Evolutionary conservation across 2,329 filamentous ascomycete genomes (phyloP).

Genomic region (Microdochium bolleyi): DNA sequence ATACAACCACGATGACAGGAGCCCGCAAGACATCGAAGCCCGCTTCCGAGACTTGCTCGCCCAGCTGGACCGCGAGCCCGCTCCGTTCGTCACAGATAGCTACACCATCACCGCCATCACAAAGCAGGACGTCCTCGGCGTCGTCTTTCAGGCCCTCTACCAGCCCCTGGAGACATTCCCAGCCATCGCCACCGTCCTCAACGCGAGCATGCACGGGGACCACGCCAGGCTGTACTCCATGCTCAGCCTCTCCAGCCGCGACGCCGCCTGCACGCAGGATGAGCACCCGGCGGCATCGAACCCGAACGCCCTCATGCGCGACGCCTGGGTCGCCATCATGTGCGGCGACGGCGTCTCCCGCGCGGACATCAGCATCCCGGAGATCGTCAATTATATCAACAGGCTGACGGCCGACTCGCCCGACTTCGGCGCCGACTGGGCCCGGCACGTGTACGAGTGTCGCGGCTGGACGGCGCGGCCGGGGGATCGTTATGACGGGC

Average conservation of each 20-base stretch:
- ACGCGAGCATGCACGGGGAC: constrained; percentile 19
- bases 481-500: constrained; percentile 29
- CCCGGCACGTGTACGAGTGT: constrained; percentile 29
- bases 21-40: constrained; percentile 16
- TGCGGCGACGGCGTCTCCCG: constrained; percentile 26
- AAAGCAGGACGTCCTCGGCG: constrained; percentile 17
- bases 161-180: constrained; percentile 12
- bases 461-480: constrained; percentile 26
- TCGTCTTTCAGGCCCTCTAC: constrained; percentile 22
- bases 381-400: constrained; percentile 20
- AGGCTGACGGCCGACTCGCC: constrained; percentile 16
- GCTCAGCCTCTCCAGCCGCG: background rate
- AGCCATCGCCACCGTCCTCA: constrained; percentile 9
- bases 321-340: constrained; percentile 16
- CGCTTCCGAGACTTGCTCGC: constrained; percentile 23
- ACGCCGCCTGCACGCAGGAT: too few relatives aligned
- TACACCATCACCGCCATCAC: constrained; percentile 19
- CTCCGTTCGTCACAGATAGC: constrained; percentile 11
- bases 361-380: constrained; percentile 9
- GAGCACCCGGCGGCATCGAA: background rate
- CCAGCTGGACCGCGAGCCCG: constrained; percentile 17
- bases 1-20: constrained; percentile 12
- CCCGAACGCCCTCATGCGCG: constrained; percentile 3
- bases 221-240: constrained; percentile 8
- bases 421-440: constrained; percentile 23